These are phyloP conservation scores for Mortierella sp. DNA, from an alignment of 371 early-diverging fungal genomes.

Conservation along the genomic window DNA sequence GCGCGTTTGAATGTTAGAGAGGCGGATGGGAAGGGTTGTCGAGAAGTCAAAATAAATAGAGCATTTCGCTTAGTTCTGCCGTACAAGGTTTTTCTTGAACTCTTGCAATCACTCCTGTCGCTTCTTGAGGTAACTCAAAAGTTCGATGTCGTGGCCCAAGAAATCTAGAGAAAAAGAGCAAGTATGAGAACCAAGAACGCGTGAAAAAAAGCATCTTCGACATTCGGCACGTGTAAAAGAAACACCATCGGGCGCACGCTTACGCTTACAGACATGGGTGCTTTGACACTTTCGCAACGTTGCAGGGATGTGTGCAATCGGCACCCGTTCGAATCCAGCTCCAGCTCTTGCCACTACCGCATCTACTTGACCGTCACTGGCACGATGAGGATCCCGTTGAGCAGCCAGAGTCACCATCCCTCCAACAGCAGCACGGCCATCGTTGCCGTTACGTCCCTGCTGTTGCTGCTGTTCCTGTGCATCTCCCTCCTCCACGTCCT, in stretches of 20 bases:
- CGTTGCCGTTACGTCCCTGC: not conserved
- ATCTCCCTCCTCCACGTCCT: not conserved
- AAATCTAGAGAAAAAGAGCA: slow-evolving; percentile 64
- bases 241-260: not conserved
- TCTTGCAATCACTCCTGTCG: slow-evolving; percentile 67
- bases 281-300: slow-evolving; percentile 46
- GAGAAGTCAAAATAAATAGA: not conserved
- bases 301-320: slow-evolving; percentile 13
- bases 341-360: not conserved
- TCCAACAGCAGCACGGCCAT: not conserved
- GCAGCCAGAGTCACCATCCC: slow-evolving; percentile 3
- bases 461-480: not conserved
- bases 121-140: slow-evolving; percentile 77
- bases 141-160: slow-evolving; percentile 82
- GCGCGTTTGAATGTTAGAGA: not conserved
- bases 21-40: not conserved
- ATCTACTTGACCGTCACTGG: not conserved
- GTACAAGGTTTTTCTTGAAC: slow-evolving; percentile 65
- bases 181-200: not conserved
- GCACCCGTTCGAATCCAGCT: not conserved
- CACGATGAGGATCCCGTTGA: not conserved
- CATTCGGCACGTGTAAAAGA: not conserved
- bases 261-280: slow-evolving; percentile 41
- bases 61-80: slow-evolving; percentile 19
- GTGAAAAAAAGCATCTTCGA: not conserved